Evolutionary conservation across 108 stramenopile genomes (phyloP), one percentile per base, ranked within the genome.

Genomic region (Skeletonema potamos): DNA sequence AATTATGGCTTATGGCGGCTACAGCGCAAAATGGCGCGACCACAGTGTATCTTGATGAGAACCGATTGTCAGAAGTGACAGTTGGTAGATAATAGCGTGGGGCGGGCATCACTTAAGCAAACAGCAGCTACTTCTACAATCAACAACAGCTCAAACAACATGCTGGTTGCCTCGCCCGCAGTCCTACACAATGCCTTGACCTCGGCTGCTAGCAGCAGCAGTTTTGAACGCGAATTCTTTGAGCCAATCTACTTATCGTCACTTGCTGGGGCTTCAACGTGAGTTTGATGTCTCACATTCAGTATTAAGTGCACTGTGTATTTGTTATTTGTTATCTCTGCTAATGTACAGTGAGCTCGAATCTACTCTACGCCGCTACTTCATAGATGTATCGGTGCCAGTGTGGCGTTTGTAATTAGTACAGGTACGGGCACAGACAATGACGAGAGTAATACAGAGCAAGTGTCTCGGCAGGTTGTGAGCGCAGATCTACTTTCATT

Each of bases 341-440:
- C 6, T 6, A 32, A 32, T 32, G 30, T 32, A 32, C n/a, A 32
- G 30, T 6, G 30, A 32, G 4, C 30, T 32, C 1, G 6, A 32
- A 32, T 32, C 30, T 32, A 32, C 30, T 32, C n/a, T n/a, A n/a
- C n/a, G 30, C 30, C 6, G 30, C 1, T 6, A 32, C 30, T 32
- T 6, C 4, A 32, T 32, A 32, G 30, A 32, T 32, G 30, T 4
- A 13, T 64, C 13, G 68, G 68, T 12, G 68, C 68, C 4, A 60
- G 58, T 39, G 68, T 69, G 58, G 68, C 56, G 68, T 69, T 69
- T 44, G n/a, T 69, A 12, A 15, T 69, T 1, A 28, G 13, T 2
- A 27, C 39, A 64, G 30, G 6, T 32, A 6, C 6, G 30, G 30
- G 30, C 4, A 9, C 8, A 3, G 64, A 44, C 43, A 48, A 20